A percentile compares a stretch with the other conserved stretches of the same genome.
Evolutionary conservation across 169 alveolate species (phyloP).

Genomic region (Plasmodium knowlesi): DNA sequence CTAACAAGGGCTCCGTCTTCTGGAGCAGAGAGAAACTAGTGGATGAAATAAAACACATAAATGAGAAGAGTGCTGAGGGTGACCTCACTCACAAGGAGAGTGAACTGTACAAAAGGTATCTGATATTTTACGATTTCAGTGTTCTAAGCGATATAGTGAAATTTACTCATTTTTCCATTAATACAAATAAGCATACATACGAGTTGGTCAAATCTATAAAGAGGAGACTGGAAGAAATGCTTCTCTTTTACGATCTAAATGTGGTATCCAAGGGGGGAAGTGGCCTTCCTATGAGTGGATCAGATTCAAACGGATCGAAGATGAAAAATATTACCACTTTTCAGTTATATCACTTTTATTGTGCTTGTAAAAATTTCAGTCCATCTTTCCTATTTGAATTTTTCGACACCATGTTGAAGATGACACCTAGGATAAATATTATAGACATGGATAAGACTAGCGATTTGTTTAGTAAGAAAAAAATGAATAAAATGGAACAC

Average conservation of each 20-base stretch:
- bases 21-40: constrained; percentile 13
- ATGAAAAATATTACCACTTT: constrained; percentile 29
- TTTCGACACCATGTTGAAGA: constrained; percentile 21
- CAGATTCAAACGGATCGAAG: neutral
- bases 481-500: constrained; percentile 8
- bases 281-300: neutral
- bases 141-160: constrained; percentile 41
- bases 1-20: neutral
- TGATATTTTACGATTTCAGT: constrained; percentile 37
- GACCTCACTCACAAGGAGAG: neutral
- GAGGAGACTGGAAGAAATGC: constrained; percentile 44
- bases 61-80: constrained; percentile 1
- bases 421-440: constrained; percentile 32
- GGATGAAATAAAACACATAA: constrained; percentile 27
- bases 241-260: neutral
- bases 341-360: constrained; percentile 45
- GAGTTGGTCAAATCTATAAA: constrained; percentile 46
- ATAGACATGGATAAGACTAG: constrained; percentile 16
- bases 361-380: constrained; percentile 54
- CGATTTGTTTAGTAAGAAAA: constrained; percentile 39
- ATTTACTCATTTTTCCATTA: constrained; percentile 40
- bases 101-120: constrained; percentile 9
- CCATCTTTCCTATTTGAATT: constrained; percentile 47
- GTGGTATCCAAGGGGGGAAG: neutral
- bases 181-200: constrained; percentile 42